Percentiles rank a stretch among this genome's conserved stretches.
These are phyloP conservation scores for Tetramitus jugosus DNA, from an alignment of 208 protist species.

Conservation along the genomic window DNA sequence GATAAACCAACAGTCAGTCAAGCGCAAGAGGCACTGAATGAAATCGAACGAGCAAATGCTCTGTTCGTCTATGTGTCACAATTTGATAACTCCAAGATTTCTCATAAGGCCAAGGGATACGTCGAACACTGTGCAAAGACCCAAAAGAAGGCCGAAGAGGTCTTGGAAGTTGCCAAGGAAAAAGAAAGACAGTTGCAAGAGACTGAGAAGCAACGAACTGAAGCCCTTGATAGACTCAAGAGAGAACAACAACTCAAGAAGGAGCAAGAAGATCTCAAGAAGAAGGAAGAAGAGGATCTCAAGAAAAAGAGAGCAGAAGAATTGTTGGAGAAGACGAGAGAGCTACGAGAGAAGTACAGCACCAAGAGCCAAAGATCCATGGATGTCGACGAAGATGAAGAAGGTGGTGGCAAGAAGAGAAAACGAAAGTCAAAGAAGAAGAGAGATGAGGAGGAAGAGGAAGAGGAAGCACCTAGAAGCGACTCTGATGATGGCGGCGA, in stretches of 20 bases:
- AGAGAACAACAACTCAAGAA: no score
- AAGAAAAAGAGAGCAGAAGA: not conserved
- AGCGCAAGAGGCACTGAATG: not conserved
- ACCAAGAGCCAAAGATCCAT: not conserved
- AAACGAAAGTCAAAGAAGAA: not conserved
- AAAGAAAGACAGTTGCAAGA: not conserved
- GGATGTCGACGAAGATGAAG: not conserved
- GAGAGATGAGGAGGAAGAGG: not conserved
- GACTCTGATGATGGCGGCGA: not conserved
- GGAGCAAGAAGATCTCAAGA: no score
- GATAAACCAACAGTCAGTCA: conserved; percentile 11
- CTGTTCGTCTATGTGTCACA: not conserved
- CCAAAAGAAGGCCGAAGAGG: not conserved
- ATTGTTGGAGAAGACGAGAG: not conserved
- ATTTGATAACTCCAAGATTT: not conserved
- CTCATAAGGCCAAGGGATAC: not conserved
- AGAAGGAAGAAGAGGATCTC: not conserved
- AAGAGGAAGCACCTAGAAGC: not conserved
- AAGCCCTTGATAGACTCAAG: not conserved
- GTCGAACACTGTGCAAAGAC: not conserved
- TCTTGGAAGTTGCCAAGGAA: not conserved
- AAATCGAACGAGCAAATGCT: conserved; percentile 2
- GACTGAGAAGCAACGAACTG: conserved; percentile 9
- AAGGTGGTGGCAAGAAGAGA: not conserved
- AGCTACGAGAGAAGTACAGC: not conserved